These are phyloP conservation scores for Solanum virginianum DNA, from an alignment of 257 asterid species.

Conservation along the genomic window DNA sequence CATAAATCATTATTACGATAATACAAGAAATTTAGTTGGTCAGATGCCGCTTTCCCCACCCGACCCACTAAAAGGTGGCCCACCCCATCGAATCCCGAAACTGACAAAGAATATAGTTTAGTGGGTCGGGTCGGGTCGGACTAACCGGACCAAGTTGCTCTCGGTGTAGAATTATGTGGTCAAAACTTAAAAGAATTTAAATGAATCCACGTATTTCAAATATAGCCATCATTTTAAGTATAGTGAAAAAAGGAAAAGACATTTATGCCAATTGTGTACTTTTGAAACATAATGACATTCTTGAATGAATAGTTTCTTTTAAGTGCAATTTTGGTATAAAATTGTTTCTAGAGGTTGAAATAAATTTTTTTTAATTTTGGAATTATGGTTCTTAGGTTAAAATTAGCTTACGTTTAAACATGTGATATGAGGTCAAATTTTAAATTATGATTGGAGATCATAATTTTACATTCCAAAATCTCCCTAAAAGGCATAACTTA, in stretches of 20 bases:
- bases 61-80: not conserved
- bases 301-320: not conserved
- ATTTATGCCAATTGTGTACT: not conserved
- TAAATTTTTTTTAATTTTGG: not conserved
- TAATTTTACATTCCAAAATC: no score
- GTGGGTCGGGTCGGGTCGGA: not conserved
- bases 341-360: not conserved
- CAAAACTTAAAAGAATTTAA: not conserved
- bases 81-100: not conserved
- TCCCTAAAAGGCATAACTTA: no score
- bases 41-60: not conserved
- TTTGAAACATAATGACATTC: not conserved
- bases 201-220: not conserved
- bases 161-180: not conserved
- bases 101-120: not conserved
- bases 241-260: not conserved
- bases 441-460: no score
- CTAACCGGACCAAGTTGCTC: not conserved
- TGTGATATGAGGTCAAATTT: not conserved
- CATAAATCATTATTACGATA: not conserved
- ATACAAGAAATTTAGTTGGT: not conserved
- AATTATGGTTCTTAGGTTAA: not conserved
- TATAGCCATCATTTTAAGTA: not conserved
- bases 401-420: not conserved
- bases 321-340: not conserved